Percentiles rank a stretch among this genome's conserved stretches.
Conservation (phyloP, 116 monocot genomes). For the Thalassia testudinum region DNA sequence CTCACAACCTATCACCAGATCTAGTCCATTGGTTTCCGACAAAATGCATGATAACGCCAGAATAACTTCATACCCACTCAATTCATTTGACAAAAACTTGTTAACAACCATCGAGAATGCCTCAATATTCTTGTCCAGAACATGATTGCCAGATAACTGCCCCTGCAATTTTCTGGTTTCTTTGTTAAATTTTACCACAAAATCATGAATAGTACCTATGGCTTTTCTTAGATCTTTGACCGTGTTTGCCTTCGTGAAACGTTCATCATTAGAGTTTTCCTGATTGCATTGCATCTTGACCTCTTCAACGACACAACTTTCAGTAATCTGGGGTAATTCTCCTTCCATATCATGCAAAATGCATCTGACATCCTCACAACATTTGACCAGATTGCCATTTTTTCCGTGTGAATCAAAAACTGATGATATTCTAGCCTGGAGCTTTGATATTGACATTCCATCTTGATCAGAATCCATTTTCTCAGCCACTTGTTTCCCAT, state of each 20-base stretch:
- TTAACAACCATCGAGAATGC: constrained; percentile 35
- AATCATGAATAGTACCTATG: constrained; percentile 39
- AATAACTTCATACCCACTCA: constrained; percentile 32
- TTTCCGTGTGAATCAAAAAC: constrained; percentile 12
- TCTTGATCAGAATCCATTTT: background rate
- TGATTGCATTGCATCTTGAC: constrained; percentile 8
- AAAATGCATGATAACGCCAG: constrained; percentile 32
- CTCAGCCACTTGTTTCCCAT: background rate
- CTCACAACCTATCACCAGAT: constrained; percentile 9
- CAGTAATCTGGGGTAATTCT: constrained; percentile 12
- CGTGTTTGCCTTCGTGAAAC: background rate
- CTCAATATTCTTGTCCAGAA: constrained; percentile 18
- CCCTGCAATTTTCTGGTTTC: constrained; percentile 18
- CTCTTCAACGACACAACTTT: constrained; percentile 9
- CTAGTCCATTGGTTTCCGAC: constrained; percentile 22
- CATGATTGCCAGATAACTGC: constrained; percentile 9
- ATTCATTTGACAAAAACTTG: constrained; percentile 22
- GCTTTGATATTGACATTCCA: constrained; percentile 10
- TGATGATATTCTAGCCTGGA: constrained; percentile 18
- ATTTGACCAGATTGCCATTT: constrained; percentile 8
- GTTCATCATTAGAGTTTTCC: constrained; percentile 4
- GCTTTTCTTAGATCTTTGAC: constrained; percentile 29
- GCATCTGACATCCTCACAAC: constrained; percentile 19
- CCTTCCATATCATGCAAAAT: constrained; percentile 16
- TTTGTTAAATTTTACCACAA: constrained; percentile 13